Evolutionary conservation across 78 protist genomes (phyloP).

Genomic region (Bodo saltans): DNA sequence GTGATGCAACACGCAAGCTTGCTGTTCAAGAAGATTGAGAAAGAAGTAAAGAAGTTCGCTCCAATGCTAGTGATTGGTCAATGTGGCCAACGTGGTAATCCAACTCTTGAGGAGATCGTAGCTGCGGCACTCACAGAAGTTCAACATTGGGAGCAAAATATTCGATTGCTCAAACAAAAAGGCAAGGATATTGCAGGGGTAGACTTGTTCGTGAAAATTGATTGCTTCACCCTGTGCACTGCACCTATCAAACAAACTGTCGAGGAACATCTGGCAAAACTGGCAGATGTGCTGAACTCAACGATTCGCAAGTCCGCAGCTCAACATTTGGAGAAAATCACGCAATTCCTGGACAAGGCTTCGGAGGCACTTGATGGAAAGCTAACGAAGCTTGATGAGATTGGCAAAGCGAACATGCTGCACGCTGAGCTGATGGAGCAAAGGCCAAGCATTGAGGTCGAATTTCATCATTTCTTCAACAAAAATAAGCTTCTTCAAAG

Average conservation of each 20-base stretch:
- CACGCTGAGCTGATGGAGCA: not conserved
- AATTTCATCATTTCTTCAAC: not conserved
- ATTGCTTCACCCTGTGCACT: slow-evolving; percentile 54
- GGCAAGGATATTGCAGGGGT: slow-evolving; percentile 54
- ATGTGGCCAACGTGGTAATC: slow-evolving; percentile 19
- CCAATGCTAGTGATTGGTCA: slow-evolving; percentile 54
- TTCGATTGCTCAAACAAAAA: slow-evolving; percentile 40
- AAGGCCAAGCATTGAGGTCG: not conserved
- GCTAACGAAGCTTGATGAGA: slow-evolving; percentile 50
- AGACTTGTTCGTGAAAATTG: slow-evolving; percentile 31
- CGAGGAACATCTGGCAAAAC: slow-evolving; percentile 38
- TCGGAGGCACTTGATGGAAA: slow-evolving; percentile 17
- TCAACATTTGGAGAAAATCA: slow-evolving; percentile 9
- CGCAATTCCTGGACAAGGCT: slow-evolving; percentile 15
- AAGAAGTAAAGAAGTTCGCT: slow-evolving; percentile 11
- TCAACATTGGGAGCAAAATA: slow-evolving; percentile 53
- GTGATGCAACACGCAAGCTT: slow-evolving; percentile 46
- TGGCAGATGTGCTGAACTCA: slow-evolving; percentile 36
- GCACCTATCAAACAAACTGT: slow-evolving; percentile 46
- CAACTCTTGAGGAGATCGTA: not conserved
- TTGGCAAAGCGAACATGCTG: slow-evolving; percentile 32
- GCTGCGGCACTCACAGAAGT: slow-evolving; percentile 23
- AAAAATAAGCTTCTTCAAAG: slow-evolving; percentile 35
- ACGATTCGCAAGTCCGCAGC: slow-evolving; percentile 25
- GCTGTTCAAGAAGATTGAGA: slow-evolving; percentile 33